phyloP scores from a whole-genome alignment of 257 asterid species.

The Dorcoceras hygrometricum region DNA sequence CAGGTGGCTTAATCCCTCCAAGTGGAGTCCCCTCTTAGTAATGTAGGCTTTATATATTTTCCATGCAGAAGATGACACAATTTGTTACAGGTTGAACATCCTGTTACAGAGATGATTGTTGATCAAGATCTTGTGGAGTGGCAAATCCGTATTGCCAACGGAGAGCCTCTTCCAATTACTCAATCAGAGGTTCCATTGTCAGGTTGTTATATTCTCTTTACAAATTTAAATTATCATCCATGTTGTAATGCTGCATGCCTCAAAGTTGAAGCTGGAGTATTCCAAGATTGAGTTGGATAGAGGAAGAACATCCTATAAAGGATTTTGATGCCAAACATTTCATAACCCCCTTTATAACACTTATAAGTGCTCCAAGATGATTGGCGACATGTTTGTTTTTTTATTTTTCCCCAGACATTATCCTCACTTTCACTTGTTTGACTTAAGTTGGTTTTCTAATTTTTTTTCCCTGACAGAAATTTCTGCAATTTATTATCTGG shows the following conservation, averaged over 20 bases:
- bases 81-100: slow-evolving; percentile 83
- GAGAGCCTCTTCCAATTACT: slow-evolving; percentile 84
- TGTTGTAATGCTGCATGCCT: slow-evolving; percentile 20
- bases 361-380: background rate
- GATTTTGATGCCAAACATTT: background rate
- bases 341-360: background rate
- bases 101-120: slow-evolving; percentile 99
- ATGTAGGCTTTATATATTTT: slow-evolving; percentile 19
- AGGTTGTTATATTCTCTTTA: slow-evolving; percentile 41
- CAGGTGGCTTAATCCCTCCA: slow-evolving; percentile 58
- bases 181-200: slow-evolving; percentile 85
- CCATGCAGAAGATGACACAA: slow-evolving; percentile 22
- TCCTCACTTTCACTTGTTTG: no score
- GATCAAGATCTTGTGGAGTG: slow-evolving; percentile 99
- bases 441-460: no score
- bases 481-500: background rate
- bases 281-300: slow-evolving; percentile 19
- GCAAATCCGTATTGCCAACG: slow-evolving; percentile 96
- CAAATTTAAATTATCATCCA: background rate
- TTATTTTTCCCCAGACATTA: background rate
- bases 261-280: slow-evolving; percentile 17
- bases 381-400: background rate
- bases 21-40: slow-evolving; percentile 19
- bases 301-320: background rate
- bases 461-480: background rate